Conservation (phyloP, 306 rosid species). For the Adenanthera pavonina region DNA sequence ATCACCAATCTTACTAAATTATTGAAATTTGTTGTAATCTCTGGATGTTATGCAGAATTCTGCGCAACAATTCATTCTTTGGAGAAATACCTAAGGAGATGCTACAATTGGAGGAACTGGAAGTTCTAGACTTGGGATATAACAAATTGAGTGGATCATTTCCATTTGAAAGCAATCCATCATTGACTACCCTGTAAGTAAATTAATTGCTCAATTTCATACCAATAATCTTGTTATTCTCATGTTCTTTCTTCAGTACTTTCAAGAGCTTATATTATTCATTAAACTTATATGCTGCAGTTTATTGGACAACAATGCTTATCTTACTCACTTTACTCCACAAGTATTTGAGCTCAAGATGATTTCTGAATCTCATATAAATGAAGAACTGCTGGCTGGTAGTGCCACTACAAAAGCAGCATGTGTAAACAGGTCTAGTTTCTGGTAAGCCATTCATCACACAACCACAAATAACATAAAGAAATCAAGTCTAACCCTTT, state of each 20-base stretch:
- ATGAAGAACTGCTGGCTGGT: not conserved
- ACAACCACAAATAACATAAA: not conserved
- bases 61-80: conserved; percentile 69
- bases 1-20: not conserved
- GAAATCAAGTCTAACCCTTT: too few relatives aligned
- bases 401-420: not conserved
- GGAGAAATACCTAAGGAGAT: conserved; percentile 67
- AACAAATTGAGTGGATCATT: conserved; percentile 72
- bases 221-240: not conserved
- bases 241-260: not conserved
- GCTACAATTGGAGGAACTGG: conserved; percentile 56
- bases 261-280: conserved; percentile 1
- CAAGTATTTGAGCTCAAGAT: conserved; percentile 47
- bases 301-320: conserved; percentile 67
- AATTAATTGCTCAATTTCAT: not conserved
- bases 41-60: conserved; percentile 46
- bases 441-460: not conserved
- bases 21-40: not conserved
- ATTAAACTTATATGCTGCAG: conserved; percentile 42
- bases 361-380: conserved; percentile 52
- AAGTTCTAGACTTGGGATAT: conserved; percentile 73
- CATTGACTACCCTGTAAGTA: conserved; percentile 60
- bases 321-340: conserved; percentile 50
- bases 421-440: not conserved
- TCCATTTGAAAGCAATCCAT: conserved; percentile 54